phyloP scores from a whole-genome alignment of 768 basidiomycete species.

The Lactarius sanguifluus region DNA sequence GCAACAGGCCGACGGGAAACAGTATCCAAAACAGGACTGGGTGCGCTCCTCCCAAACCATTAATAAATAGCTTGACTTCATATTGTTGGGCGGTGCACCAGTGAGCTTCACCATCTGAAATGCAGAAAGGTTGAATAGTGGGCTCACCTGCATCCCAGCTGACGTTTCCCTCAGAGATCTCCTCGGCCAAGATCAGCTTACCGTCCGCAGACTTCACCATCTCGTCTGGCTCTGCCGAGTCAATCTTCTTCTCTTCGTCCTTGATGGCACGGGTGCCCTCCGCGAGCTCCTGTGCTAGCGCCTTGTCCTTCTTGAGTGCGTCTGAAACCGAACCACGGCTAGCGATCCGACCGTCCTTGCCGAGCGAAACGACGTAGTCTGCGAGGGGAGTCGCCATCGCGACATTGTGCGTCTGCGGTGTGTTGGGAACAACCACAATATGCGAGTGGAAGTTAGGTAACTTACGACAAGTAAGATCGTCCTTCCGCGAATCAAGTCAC shows the following conservation, averaged over 20 bases:
- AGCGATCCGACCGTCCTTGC: constrained; percentile 50
- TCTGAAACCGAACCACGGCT: constrained; percentile 52
- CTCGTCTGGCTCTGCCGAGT: constrained; percentile 29
- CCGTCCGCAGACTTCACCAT: constrained; percentile 40
- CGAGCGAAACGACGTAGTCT: constrained; percentile 55
- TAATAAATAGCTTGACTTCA: constrained; percentile 37
- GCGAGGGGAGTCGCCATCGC: constrained; percentile 54
- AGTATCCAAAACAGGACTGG: constrained; percentile 38
- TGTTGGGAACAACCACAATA: background rate
- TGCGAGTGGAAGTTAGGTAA: background rate
- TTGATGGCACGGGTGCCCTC: constrained; percentile 32
- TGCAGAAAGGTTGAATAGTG: background rate
- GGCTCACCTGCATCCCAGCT: constrained; percentile 46
- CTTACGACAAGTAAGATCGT: constrained; percentile 54
- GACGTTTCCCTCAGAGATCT: constrained; percentile 59
- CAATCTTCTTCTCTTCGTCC: constrained; percentile 34
- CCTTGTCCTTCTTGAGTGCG: constrained; percentile 44
- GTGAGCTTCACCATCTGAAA: constrained; percentile 6
- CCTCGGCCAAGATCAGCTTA: constrained; percentile 65
- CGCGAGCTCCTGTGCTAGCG: constrained; percentile 34
- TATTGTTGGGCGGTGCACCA: constrained; percentile 19
- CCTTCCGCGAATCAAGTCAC: constrained; percentile 47
- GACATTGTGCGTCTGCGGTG: constrained; percentile 51
- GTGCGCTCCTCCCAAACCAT: constrained; percentile 33
- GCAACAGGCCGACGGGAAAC: constrained; percentile 28